Base-by-base conservation (phyloP, 106 monocot species). In the Allium cepa region DNA sequence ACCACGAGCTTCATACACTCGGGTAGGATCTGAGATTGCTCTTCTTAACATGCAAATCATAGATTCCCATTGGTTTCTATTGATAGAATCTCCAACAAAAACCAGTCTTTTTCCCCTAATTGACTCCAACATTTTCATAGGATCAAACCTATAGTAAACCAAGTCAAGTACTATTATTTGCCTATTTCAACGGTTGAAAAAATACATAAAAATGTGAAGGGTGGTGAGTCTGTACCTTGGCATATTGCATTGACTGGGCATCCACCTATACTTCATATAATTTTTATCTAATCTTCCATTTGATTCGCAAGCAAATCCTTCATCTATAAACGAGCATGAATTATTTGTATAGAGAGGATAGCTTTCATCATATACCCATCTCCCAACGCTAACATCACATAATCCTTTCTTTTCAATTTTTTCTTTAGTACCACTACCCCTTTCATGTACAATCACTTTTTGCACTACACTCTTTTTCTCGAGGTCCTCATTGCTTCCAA, bases 61-160 rank as follows among this genome's bases (percentile, higher is more conserved):
- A 8, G 95, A 95, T 76, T 95, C 95, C 95, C 95, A 95, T 70
- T 95, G 91, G 71, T 91, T 95, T 63, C 88, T 88, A 64, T 91
- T 95, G 56, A 95, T 85, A 14, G 95, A 95, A 76, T 95, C 95
- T 17, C 95, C 91, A 36, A 86, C 82, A 80, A 95, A 95, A 49
- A 91, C 91, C 47, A 95, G 61, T 45, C 95, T 77, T 68, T 95
- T 95, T 14, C 95, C 91, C 82, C 81, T 88, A 50, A 95, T 73
- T 65, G 81, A 58, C 53, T 85, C 82, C 55, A 95, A 71, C 81
- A 95, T 80, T 67, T 76, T 81, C 53, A 77, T 60, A 48, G 95
- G 83, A 53, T 86, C 57, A 46, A 95, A 95, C 76, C 94, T 95
- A 60, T 73, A 71, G 9, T 10, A 56, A 56, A 56, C 56, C 56